Evolutionary conservation across 371 early-diverging fungal species (phyloP).

Genomic region (Mortierella sp.): DNA sequence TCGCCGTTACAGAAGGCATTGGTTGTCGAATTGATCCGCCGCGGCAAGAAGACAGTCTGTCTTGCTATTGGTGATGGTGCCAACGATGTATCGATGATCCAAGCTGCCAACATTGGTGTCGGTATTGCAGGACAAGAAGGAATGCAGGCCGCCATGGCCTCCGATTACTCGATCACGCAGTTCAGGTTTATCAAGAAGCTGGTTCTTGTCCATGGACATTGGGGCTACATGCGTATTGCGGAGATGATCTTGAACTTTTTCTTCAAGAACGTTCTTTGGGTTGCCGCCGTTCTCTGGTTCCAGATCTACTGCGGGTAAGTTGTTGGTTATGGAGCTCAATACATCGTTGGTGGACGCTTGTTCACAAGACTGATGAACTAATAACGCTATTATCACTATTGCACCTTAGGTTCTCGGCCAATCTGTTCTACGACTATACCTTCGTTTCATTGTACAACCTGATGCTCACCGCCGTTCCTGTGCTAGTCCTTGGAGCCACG

Average conservation of each 20-base stretch:
- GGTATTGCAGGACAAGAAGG: conserved; percentile 96
- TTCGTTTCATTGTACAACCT: conserved; percentile 85
- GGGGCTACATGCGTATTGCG: conserved; percentile 90
- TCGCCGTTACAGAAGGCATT: conserved; percentile 97
- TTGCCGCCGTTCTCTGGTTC: conserved; percentile 85
- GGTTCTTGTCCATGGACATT: conserved; percentile 87
- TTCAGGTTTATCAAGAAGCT: conserved; percentile 89
- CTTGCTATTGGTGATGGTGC: conserved; percentile 99
- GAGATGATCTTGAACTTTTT: conserved; percentile 92
- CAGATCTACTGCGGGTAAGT: conserved; percentile 80
- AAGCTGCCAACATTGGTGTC: conserved; percentile 96
- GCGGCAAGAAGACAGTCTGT: conserved; percentile 77
- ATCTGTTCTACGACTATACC: conserved; percentile 88
- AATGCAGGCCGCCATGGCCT: conserved; percentile 89
- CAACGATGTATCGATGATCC: conserved; percentile 94
- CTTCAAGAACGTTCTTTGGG: conserved; percentile 94
- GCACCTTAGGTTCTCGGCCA: conserved; percentile 74
- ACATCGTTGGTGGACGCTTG: too few relatives aligned
- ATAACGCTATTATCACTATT: conserved; percentile 1
- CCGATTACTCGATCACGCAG: conserved; percentile 91
- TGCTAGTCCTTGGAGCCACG: conserved; percentile 69
- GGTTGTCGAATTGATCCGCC: conserved; percentile 93
- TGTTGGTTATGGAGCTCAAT: not conserved
- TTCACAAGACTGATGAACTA: not conserved
- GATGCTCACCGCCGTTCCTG: conserved; percentile 81